Conservation (phyloP, 306 rosid species). For the Comarum palustre region DNA sequence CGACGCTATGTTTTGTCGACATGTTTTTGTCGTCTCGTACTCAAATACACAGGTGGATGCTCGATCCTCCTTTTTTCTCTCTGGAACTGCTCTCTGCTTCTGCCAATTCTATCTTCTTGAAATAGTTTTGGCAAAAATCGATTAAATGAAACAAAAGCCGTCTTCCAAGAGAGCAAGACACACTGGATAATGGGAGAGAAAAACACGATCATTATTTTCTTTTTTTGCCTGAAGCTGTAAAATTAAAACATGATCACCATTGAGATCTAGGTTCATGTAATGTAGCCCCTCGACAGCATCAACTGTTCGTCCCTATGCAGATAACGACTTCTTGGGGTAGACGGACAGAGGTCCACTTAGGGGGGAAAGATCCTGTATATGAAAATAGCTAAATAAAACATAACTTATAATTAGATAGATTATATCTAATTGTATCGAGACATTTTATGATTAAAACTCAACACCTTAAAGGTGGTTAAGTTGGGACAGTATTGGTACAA, state of each 20-base stretch:
- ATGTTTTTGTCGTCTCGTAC: not conserved
- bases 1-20: not conserved
- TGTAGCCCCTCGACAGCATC: not conserved
- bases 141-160: slow-evolving; percentile 13
- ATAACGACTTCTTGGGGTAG: slow-evolving; percentile 3
- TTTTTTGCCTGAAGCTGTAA: not conserved
- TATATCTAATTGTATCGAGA: too few relatives aligned
- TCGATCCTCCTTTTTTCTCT: slow-evolving; percentile 9
- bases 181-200: not conserved
- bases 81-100: not conserved
- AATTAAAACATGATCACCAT: too few relatives aligned
- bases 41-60: not conserved
- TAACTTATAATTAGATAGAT: too few relatives aligned
- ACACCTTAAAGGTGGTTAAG: too few relatives aligned
- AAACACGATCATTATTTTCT: not conserved
- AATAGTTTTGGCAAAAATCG: not conserved
- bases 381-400: too few relatives aligned
- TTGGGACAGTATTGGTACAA: too few relatives aligned
- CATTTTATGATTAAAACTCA: too few relatives aligned
- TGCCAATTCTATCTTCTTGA: slow-evolving; percentile 3
- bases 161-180: slow-evolving; percentile 21
- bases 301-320: not conserved
- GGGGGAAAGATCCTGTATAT: too few relatives aligned
- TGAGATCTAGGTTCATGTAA: slow-evolving; percentile 2
- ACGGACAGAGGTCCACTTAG: not conserved